Evolutionary conservation across 139 green algal species (phyloP), one percentile per base, ranked within the genome.

Genomic region (Diplosphaera chodatii): DNA sequence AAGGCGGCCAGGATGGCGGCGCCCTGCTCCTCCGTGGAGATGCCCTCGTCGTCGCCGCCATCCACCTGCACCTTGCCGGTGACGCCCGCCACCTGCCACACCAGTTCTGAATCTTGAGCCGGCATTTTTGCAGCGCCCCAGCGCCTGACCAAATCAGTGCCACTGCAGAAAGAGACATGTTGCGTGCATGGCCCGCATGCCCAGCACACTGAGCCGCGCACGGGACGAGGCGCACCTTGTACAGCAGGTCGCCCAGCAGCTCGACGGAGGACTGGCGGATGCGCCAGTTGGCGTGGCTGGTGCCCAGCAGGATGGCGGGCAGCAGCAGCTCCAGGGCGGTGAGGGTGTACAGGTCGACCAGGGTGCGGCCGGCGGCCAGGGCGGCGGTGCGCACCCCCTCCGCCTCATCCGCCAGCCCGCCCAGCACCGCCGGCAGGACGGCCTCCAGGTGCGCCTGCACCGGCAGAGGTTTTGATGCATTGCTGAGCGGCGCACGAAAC

Each of bases 161-260:
- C n/a, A n/a, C n/a, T n/a, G n/a, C n/a, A n/a, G n/a, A n/a, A n/a
- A n/a, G n/a, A n/a, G 22, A 15, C 55, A 30, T 63, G 23, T 63
- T 63, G 55, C 23, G 25, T 63, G 55, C 25, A 22, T 16, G 25
- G 23, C 25, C 4, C 55, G 25, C 10, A n/a, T 30, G 55, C 16
- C 8, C 20, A 37, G 22, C n/a, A n/a, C n/a, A n/a, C n/a, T n/a
- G n/a, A n/a, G n/a, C n/a, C n/a, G n/a, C n/a, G n/a, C n/a, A n/a
- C n/a, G n/a, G n/a, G n/a, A 18, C 10, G 40, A 21, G 10, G 0
- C 68, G 0, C 68, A 93, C 90, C 86, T 96, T 97, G 87, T 97
- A 99, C 27, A 99, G 87, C 79, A 99, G 84, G 70, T 96, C 89
- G 22, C 95, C 95, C 40, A 98, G 87, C 37, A 99, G 86, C 80